Conservation (phyloP, 129 eudicot genomes). For the Helichrysum umbraculigerum region DNA sequence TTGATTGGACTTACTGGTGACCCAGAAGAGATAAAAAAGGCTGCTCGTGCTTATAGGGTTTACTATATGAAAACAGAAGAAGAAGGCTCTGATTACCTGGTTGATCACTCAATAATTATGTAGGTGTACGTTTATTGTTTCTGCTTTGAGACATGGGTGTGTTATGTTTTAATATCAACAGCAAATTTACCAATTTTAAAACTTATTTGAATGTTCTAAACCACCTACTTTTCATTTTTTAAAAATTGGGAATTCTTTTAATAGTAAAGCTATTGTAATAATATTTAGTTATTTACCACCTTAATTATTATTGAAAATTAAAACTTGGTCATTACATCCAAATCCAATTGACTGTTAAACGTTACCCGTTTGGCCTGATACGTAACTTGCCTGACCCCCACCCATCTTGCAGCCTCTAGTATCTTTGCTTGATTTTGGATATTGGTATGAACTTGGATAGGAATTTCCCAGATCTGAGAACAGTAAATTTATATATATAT, state of each 20-base stretch:
- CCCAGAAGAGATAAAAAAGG: slow-evolving; percentile 75
- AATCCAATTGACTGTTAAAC: neutral
- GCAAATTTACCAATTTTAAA: neutral
- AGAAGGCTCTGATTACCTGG: slow-evolving; percentile 92
- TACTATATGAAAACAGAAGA: slow-evolving; percentile 97
- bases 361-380: neutral
- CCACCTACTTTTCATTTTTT: too few species aligned
- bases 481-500: too few species aligned
- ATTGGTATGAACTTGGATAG: neutral
- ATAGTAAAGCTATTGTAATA: too few species aligned
- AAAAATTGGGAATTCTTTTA: too few species aligned
- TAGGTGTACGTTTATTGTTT: slow-evolving; percentile 34
- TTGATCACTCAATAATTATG: slow-evolving; percentile 93
- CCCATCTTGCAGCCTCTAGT: neutral
- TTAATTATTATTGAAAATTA: too few species aligned
- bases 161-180: neutral
- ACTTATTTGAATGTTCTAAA: too few species aligned
- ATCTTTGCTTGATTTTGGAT: slow-evolving; percentile 2
- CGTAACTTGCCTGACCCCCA: neutral
- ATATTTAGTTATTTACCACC: too few species aligned
- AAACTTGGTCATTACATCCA: too few species aligned
- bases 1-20: slow-evolving; percentile 86
- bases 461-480: neutral
- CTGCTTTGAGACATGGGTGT: neutral
- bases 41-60: slow-evolving; percentile 88